Evolutionary conservation across 2,329 filamentous ascomycete species (phyloP).

Genomic region (Colletotrichum graminicola): DNA sequence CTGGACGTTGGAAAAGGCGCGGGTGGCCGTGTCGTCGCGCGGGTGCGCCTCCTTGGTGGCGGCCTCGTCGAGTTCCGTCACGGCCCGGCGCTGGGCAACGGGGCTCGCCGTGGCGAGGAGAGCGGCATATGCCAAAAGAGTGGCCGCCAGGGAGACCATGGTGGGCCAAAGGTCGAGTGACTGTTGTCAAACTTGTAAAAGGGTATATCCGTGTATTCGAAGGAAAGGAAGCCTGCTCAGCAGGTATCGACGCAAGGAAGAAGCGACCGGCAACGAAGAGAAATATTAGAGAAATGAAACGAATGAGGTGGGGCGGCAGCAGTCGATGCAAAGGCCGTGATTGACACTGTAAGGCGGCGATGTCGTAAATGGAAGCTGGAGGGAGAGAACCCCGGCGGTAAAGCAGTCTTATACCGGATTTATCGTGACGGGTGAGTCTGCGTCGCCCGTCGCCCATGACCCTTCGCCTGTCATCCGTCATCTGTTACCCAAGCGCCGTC

Average conservation of each 20-base stretch:
- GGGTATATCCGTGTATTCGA: neutral
- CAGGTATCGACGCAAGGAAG: constrained; percentile 44
- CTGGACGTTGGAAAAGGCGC: constrained; percentile 58
- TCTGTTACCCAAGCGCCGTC: constrained; percentile 34
- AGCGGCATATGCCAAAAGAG: constrained; percentile 47
- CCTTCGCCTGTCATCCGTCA: constrained; percentile 15
- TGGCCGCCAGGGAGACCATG: constrained; percentile 45
- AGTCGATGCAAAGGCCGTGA: constrained; percentile 43
- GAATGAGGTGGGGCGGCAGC: constrained; percentile 39
- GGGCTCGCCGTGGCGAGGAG: constrained; percentile 47
- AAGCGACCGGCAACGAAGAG: constrained; percentile 36
- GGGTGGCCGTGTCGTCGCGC: constrained; percentile 58
- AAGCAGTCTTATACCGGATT: constrained; percentile 35
- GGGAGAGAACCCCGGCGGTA: neutral
- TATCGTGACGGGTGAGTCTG: neutral
- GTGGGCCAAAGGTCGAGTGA: neutral
- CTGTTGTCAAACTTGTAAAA: neutral
- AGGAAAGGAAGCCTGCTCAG: constrained; percentile 48
- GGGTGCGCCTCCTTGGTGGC: constrained; percentile 60
- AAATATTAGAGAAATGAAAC: constrained; percentile 21
- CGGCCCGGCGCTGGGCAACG: constrained; percentile 50
- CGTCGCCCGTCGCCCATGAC: neutral
- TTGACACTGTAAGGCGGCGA: constrained; percentile 19
- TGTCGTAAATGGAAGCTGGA: neutral
- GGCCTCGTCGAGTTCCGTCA: constrained; percentile 56